phyloP scores from a whole-genome alignment of 2,329 filamentous ascomycete species.

The Colletotrichum salicis region DNA sequence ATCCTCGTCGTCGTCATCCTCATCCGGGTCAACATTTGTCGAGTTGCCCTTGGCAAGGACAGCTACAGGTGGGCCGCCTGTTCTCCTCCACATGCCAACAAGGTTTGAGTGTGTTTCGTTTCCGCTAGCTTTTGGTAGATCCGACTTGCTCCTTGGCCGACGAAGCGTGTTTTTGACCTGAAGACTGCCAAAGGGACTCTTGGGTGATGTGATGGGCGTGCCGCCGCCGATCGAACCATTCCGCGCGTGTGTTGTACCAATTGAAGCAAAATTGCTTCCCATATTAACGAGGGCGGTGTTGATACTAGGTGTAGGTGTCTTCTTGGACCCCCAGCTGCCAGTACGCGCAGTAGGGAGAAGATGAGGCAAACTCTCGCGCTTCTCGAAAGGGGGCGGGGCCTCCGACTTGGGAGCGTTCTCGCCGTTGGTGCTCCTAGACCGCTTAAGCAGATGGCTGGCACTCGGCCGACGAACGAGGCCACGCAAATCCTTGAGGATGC shows the following conservation, averaged over 20 bases:
- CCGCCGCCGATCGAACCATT: slow-evolving; percentile 71
- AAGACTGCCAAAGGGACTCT: slow-evolving; percentile 57
- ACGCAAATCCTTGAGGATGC: slow-evolving; percentile 60
- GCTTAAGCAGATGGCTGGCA: slow-evolving; percentile 55
- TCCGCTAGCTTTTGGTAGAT: slow-evolving; percentile 54
- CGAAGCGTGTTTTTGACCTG: slow-evolving; percentile 61
- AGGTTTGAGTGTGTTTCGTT: slow-evolving; percentile 50
- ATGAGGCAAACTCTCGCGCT: slow-evolving; percentile 54
- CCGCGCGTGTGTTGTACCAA: slow-evolving; percentile 66
- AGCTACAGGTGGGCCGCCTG: slow-evolving; percentile 65
- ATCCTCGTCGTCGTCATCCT: slow-evolving; percentile 71
- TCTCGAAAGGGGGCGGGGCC: slow-evolving; percentile 45
- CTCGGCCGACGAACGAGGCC: slow-evolving; percentile 63
- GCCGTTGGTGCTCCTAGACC: slow-evolving; percentile 55
- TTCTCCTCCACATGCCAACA: slow-evolving; percentile 61
- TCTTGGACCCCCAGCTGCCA: slow-evolving; percentile 60
- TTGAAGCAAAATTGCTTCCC: slow-evolving; percentile 64
- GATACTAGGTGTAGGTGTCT: slow-evolving; percentile 65
- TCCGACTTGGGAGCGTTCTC: slow-evolving; percentile 46
- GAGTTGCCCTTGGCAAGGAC: slow-evolving; percentile 51
- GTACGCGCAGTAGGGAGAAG: slow-evolving; percentile 63
- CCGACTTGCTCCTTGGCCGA: slow-evolving; percentile 67
- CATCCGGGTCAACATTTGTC: slow-evolving; percentile 43
- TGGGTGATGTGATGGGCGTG: slow-evolving; percentile 64
- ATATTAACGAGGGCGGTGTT: slow-evolving; percentile 69